Evolutionary conservation across 2,329 filamentous ascomycete genomes (phyloP).

Genomic region (Fusarium humuli): DNA sequence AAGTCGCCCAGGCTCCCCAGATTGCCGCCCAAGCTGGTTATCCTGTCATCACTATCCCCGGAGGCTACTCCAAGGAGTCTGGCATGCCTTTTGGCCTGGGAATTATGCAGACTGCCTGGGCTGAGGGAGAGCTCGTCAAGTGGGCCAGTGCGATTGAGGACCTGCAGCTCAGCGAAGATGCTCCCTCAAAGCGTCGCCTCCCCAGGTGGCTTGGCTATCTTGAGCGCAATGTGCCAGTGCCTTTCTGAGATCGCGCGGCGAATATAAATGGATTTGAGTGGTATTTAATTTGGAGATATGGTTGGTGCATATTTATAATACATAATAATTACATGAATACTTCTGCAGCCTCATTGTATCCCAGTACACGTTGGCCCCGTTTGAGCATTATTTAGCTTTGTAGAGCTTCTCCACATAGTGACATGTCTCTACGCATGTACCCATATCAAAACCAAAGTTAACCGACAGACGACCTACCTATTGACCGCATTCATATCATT

Average conservation of each 20-base stretch:
- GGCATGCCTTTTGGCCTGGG: conserved; percentile 73
- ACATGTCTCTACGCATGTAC: not conserved
- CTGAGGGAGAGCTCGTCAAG: conserved; percentile 67
- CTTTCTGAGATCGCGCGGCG: conserved; percentile 32
- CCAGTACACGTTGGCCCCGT: too few species aligned
- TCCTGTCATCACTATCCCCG: conserved; percentile 76
- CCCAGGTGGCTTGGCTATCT: conserved; percentile 67
- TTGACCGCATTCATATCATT: too few species aligned
- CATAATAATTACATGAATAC: not conserved
- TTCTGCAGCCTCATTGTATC: too few species aligned
- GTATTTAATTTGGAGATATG: not conserved
- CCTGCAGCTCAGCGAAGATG: conserved; percentile 58
- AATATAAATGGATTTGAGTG: too few species aligned
- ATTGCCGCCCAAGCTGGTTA: conserved; percentile 82
- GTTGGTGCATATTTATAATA: not conserved
- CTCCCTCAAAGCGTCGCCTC: conserved; percentile 59
- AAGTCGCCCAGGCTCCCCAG: conserved; percentile 75
- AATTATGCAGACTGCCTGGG: conserved; percentile 70
- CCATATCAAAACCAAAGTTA: not conserved
- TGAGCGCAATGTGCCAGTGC: conserved; percentile 57
- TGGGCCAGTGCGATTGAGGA: conserved; percentile 74
- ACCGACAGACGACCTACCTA: not conserved
- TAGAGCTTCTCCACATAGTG: too few species aligned
- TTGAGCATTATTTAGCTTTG: too few species aligned
- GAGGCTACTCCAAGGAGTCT: conserved; percentile 63